These are phyloP conservation scores for Eimeria falciformis DNA, from an alignment of 169 alveolate species.

Conservation along the genomic window DNA sequence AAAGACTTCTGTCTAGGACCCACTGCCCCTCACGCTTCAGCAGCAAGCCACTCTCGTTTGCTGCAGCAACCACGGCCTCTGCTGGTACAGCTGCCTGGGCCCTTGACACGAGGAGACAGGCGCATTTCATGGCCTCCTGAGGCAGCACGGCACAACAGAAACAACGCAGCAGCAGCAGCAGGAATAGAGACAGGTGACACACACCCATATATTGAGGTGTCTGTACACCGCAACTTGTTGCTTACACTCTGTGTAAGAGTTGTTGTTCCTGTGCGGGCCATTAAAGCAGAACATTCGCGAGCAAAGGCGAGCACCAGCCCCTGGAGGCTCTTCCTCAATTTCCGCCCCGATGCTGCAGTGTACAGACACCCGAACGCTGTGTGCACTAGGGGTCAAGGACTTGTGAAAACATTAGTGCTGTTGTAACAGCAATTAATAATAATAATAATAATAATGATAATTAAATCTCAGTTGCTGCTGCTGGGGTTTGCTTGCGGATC, in stretches of 20 bases:
- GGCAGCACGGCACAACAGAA: neutral
- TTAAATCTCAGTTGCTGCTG: no score
- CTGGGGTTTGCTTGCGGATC: no score
- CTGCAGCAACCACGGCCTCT: slow-evolving; percentile 54
- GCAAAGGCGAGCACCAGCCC: slow-evolving; percentile 7
- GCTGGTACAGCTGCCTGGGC: slow-evolving; percentile 25
- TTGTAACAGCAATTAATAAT: slow-evolving; percentile 22
- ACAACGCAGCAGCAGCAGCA: neutral
- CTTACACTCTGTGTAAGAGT: neutral
- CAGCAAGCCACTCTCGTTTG: slow-evolving; percentile 30
- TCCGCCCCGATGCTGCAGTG: neutral
- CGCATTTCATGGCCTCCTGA: slow-evolving; percentile 42
- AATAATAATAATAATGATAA: no score
- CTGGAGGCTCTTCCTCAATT: neutral
- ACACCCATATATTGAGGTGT: no score
- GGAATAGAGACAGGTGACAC: neutral
- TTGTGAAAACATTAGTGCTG: neutral
- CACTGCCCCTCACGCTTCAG: slow-evolving; percentile 17
- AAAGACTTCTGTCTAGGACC: slow-evolving; percentile 13
- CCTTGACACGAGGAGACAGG: neutral
- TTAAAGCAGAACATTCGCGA: neutral
- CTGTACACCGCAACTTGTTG: no score
- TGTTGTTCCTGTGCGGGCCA: neutral
- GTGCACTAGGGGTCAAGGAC: neutral
- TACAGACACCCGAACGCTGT: neutral